Conservation (phyloP, 345 rosid genomes). For the Gossypium stocksii region DNA sequence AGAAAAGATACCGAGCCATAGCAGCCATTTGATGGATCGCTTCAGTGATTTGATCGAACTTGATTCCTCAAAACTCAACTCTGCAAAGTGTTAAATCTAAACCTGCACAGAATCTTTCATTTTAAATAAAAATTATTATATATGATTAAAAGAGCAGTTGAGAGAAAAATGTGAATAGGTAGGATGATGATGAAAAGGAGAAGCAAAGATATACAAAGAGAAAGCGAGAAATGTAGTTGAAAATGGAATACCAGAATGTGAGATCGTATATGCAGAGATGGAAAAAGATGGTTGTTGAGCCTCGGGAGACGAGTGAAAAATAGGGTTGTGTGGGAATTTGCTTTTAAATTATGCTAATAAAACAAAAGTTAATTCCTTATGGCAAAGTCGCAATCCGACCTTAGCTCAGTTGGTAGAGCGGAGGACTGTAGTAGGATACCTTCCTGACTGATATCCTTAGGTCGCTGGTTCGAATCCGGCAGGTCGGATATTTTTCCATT, state of each 20-base stretch:
- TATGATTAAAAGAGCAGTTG: background rate
- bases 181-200: no score
- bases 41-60: background rate
- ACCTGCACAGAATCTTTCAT: no score
- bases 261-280: background rate
- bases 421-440: conserved; percentile 77
- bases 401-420: conserved; percentile 99
- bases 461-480: conserved; percentile 84
- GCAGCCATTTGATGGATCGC: conserved; percentile 27
- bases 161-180: background rate
- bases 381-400: conserved; percentile 34
- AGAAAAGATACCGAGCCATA: conserved; percentile 30
- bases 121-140: no score
- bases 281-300: background rate
- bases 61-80: background rate
- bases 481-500: conserved; percentile 44
- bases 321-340: background rate
- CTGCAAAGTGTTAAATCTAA: background rate
- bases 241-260: background rate
- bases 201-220: background rate
- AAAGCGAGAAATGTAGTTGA: background rate
- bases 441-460: conserved; percentile 25
- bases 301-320: background rate
- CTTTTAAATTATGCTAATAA: no score
- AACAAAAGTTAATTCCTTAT: accelerated